Evolutionary conservation across 352 stramenopile genomes (phyloP).

Genomic region (Phytophthora uliginosa): DNA sequence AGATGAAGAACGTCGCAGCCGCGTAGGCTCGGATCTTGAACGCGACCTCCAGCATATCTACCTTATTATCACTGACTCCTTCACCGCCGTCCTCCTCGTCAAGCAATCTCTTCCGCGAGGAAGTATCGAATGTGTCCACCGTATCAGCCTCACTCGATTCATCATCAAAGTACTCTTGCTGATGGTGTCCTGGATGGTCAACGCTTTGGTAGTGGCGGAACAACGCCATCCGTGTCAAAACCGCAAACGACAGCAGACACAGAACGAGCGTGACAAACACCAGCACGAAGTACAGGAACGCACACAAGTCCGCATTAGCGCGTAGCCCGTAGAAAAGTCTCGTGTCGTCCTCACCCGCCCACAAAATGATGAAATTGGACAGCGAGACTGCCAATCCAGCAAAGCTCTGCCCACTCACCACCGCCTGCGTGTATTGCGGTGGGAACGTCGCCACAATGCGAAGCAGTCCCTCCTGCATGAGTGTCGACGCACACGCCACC

Average conservation of each 20-base stretch:
- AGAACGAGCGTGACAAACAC: slow-evolving; percentile 75
- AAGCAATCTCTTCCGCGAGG: slow-evolving; percentile 35
- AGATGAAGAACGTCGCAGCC: slow-evolving; percentile 75
- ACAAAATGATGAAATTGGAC: slow-evolving; percentile 80
- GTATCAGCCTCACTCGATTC: slow-evolving; percentile 42
- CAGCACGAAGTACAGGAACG: slow-evolving; percentile 85
- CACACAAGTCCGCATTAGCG: slow-evolving; percentile 66
- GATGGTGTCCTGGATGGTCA: slow-evolving; percentile 44
- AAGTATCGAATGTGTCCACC: slow-evolving; percentile 49
- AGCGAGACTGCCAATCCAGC: slow-evolving; percentile 77
- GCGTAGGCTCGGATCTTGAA: slow-evolving; percentile 76
- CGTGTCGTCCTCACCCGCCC: slow-evolving; percentile 44
- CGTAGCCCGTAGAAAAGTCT: slow-evolving; percentile 27
- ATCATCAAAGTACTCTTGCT: slow-evolving; percentile 42
- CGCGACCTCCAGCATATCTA: slow-evolving; percentile 61
- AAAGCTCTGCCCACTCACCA: slow-evolving; percentile 84
- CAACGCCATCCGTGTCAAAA: slow-evolving; percentile 71
- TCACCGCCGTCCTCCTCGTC: slow-evolving; percentile 12
- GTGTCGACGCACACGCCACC: slow-evolving; percentile 71
- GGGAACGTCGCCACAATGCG: slow-evolving; percentile 83
- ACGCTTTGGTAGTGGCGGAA: slow-evolving; percentile 76
- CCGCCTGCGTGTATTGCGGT: slow-evolving; percentile 76
- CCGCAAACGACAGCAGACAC: slow-evolving; percentile 61
- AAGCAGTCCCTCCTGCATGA: slow-evolving; percentile 86
- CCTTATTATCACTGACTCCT: slow-evolving; percentile 22